These are phyloP conservation scores for Aspergillus unguis DNA, from an alignment of 2,329 filamentous ascomycete genomes.

Conservation along the genomic window DNA sequence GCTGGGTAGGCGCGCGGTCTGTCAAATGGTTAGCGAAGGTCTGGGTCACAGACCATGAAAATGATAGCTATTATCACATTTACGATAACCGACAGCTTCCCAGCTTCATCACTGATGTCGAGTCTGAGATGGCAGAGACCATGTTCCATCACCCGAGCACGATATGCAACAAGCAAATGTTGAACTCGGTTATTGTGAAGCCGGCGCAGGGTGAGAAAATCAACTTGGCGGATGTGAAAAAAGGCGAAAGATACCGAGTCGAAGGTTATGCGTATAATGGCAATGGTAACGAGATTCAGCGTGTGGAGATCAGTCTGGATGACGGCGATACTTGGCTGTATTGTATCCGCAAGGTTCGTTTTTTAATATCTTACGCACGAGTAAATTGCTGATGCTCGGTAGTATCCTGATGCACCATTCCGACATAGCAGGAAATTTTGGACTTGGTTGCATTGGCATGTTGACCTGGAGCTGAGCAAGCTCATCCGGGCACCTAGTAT, in stretches of 20 bases:
- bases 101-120: conserved; percentile 48
- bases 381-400: neutral
- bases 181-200: conserved; percentile 49
- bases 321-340: conserved; percentile 49
- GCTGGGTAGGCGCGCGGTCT: conserved; percentile 40
- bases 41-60: conserved; percentile 42
- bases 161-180: conserved; percentile 48
- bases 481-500: conserved; percentile 45
- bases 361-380: no score
- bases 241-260: conserved; percentile 44
- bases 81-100: conserved; percentile 52
- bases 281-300: conserved; percentile 49
- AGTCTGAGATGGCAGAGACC: conserved; percentile 47
- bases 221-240: conserved; percentile 35
- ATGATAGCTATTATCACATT: conserved; percentile 46
- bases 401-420: conserved; percentile 49
- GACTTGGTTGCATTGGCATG: conserved; percentile 54
- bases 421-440: conserved; percentile 54
- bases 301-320: conserved; percentile 51
- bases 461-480: conserved; percentile 48
- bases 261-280: conserved; percentile 51
- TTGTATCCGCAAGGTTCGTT: conserved; percentile 37
- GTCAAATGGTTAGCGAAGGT: conserved; percentile 39
- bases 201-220: conserved; percentile 49
- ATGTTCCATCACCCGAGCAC: conserved; percentile 51